Base-by-base conservation (phyloP, 176 grass and related monocot genomes). In the Eleusine indica region DNA sequence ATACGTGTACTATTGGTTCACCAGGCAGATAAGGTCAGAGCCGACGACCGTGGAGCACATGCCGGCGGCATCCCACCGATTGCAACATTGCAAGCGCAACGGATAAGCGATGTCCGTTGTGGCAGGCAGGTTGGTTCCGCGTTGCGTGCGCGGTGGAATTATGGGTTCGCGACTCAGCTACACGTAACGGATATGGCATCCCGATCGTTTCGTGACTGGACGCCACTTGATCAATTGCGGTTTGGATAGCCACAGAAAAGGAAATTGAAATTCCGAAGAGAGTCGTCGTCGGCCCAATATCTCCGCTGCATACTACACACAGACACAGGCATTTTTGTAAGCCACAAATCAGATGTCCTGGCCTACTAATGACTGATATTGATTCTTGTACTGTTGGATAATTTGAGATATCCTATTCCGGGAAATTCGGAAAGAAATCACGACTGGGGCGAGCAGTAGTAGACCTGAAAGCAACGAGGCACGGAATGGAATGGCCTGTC, bases 81-180 rank as follows among this genome's bases (percentile, higher is more conserved):
- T 18, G 77, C 39, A 16, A 0, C 8, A 11, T 47, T 18, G 77
- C 39, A 16, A 0, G 10, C 7, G 68, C 66, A 83, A 17, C 62
- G 76, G 82, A 81, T 89, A 60, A 85, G 63, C 64, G 40, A 11
- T 17, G 77, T 70, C 77, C 74, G 74, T 3, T 57, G 86, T 83
- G 74, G 74, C 87, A 28, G 58, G 32, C 32, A 35, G 32, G 60
- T 67, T 67, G 71, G 65, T 10, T 60, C 57, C 21, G 65, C n/a
- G 41, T 49, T 83, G 25, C 47, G 74, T 58, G 48, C 30, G 60
- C 75, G 41, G 48, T 17, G 75, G 53, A 21, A 21, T 19, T 7
- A 73, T 48, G 4, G 80, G 30, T 25, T 35, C 68, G 66, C 80
- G 43, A 44, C 80, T 78, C 86, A 73, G 81, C 80, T 73, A 74